These are phyloP conservation scores for Paracamarosporium sp. DNA, from an alignment of 2,329 filamentous ascomycete species.

Conservation along the genomic window DNA sequence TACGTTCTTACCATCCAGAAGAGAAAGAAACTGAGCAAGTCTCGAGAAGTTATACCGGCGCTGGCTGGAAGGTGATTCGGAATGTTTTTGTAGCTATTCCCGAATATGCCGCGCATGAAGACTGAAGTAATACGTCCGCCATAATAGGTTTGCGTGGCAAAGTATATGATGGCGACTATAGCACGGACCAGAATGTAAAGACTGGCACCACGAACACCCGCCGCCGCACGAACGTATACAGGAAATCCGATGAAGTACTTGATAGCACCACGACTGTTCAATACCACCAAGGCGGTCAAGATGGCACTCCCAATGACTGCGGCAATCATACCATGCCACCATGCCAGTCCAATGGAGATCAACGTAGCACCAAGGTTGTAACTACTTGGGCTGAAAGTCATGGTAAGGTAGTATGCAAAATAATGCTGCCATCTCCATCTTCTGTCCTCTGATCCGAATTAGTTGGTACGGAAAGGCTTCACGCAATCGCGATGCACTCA, in stretches of 20 bases:
- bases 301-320: conserved; percentile 24
- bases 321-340: conserved; percentile 28
- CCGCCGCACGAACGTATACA: conserved; percentile 24
- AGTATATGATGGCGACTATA: conserved; percentile 26
- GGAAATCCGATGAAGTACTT: conserved; percentile 28
- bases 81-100: conserved; percentile 19
- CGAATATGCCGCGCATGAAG: conserved; percentile 27
- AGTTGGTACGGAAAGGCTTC: neutral
- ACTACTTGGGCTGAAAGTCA: conserved; percentile 21
- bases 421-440: conserved; percentile 29
- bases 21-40: neutral
- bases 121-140: conserved; percentile 26
- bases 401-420: conserved; percentile 27
- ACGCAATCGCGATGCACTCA: neutral
- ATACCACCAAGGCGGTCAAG: conserved; percentile 22
- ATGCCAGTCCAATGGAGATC: conserved; percentile 24
- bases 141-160: conserved; percentile 27
- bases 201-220: conserved; percentile 24
- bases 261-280: conserved; percentile 26
- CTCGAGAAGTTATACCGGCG: conserved; percentile 2
- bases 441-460: conserved; percentile 15
- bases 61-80: neutral
- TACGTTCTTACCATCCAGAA: neutral
- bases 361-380: conserved; percentile 28
- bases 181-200: conserved; percentile 26